Evolutionary conservation across 2,329 filamentous ascomycete species (phyloP).

Genomic region (Stagonosporopsis chrysanthemi): DNA sequence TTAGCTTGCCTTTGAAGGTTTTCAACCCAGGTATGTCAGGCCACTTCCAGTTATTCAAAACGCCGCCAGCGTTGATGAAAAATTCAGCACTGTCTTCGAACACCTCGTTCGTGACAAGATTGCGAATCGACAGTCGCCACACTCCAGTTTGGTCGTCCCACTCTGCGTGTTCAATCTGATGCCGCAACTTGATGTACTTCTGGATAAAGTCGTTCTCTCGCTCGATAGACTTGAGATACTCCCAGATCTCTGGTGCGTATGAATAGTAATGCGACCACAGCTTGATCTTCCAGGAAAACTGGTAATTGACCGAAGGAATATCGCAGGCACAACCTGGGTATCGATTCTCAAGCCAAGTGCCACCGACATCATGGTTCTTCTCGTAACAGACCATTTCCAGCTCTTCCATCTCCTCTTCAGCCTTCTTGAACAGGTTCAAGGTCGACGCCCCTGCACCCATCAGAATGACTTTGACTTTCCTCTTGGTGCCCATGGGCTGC

Average conservation of each 20-base stretch:
- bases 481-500: constrained; percentile 54
- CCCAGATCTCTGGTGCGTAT: constrained; percentile 57
- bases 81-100: constrained; percentile 33
- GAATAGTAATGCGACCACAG: constrained; percentile 55
- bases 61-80: constrained; percentile 34
- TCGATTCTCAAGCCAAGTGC: constrained; percentile 53
- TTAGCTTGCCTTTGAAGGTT: constrained; percentile 53
- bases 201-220: constrained; percentile 44
- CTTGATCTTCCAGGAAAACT: constrained; percentile 61
- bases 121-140: constrained; percentile 26
- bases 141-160: constrained; percentile 28
- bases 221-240: constrained; percentile 56
- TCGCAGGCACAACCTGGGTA: constrained; percentile 53
- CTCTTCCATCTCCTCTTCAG: constrained; percentile 53
- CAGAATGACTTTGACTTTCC: constrained; percentile 50
- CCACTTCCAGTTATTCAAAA: constrained; percentile 50
- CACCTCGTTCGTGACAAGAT: constrained; percentile 23
- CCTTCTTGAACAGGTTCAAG: constrained; percentile 54
- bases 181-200: constrained; percentile 33
- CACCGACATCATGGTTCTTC: constrained; percentile 50
- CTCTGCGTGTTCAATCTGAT: constrained; percentile 27
- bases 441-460: constrained; percentile 55
- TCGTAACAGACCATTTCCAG: constrained; percentile 54
- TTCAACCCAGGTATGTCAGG: constrained; percentile 52
- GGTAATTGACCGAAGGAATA: constrained; percentile 40